Evolutionary conservation across 306 rosid genomes (phyloP).

Genomic region (barrel medic (Medicago truncatula)): DNA sequence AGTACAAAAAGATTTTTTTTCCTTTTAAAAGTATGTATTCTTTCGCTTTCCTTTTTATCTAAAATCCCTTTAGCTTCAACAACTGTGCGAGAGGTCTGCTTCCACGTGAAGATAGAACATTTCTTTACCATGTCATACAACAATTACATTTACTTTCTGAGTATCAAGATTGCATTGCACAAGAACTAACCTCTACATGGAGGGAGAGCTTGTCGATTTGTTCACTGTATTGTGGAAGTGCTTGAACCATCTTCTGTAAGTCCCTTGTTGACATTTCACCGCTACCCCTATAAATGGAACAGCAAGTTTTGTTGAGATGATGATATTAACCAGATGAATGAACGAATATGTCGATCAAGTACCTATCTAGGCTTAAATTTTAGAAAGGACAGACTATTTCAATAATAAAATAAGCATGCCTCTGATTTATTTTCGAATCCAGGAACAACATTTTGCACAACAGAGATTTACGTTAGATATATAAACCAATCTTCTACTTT

Average conservation of each 20-base stretch:
- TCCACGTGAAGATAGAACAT: conserved; percentile 21
- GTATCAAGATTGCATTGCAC: conserved; percentile 26
- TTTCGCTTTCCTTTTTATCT: background rate
- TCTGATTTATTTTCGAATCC: conserved; percentile 29
- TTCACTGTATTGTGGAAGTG: conserved; percentile 99
- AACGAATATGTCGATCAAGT: conserved; percentile 21
- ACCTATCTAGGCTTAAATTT: conserved; percentile 33
- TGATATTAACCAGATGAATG: conserved; percentile 28
- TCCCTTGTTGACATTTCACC: conserved; percentile 94
- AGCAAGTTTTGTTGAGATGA: conserved; percentile 37
- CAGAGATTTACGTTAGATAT: conserved; percentile 4
- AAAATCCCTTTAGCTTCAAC: conserved; percentile 1
- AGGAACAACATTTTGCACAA: conserved; percentile 31
- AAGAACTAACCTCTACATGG: conserved; percentile 89
- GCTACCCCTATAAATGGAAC: conserved; percentile 57
- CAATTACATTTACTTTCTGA: background rate
- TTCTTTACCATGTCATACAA: conserved; percentile 28
- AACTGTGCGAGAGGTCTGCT: conserved; percentile 17
- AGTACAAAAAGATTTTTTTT: conserved; percentile 4
- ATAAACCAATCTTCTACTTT: conserved; percentile 15
- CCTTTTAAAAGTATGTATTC: background rate
- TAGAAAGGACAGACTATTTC: conserved; percentile 24
- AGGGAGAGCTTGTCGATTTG: conserved; percentile 99
- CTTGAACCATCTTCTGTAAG: conserved; percentile 99
- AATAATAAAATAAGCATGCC: conserved; percentile 13